A percentile compares a stretch with the other conserved stretches of the same genome.
These are phyloP conservation scores for Schizothecium vesticola DNA, from an alignment of 495 filamentous ascomycete species.

Conservation along the genomic window DNA sequence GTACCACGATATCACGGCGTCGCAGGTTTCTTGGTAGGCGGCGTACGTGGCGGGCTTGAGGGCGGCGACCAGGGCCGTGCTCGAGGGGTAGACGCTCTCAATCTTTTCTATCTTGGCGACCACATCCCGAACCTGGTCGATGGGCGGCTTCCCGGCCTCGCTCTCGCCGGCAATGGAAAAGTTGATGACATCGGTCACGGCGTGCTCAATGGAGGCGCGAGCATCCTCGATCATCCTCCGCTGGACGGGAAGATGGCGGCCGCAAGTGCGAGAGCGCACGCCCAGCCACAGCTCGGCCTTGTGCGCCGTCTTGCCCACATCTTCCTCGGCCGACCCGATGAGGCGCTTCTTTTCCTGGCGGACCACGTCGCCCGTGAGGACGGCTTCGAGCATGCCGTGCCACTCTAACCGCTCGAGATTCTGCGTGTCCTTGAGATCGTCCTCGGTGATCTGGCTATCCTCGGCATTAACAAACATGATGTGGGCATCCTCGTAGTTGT, in stretches of 20 bases:
- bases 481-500: conserved; percentile 86
- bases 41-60: conserved; percentile 69
- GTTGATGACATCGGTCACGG: conserved; percentile 79
- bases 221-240: conserved; percentile 77
- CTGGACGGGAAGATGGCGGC: conserved; percentile 76
- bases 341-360: conserved; percentile 95
- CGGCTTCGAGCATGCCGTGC: conserved; percentile 95
- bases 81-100: conserved; percentile 78
- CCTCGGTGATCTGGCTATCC: conserved; percentile 78
- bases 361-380: conserved; percentile 93
- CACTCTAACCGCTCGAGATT: conserved; percentile 93
- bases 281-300: conserved; percentile 88
- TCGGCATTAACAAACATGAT: conserved; percentile 80
- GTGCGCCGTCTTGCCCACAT: conserved; percentile 62
- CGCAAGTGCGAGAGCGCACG: conserved; percentile 73
- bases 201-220: conserved; percentile 57
- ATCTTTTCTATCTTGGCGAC: conserved; percentile 83
- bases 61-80: conserved; percentile 60
- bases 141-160: conserved; percentile 79
- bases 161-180: conserved; percentile 93
- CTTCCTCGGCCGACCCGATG: conserved; percentile 72
- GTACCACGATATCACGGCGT: conserved; percentile 89
- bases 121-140: conserved; percentile 82
- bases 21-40: conserved; percentile 71
- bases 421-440: conserved; percentile 80